phyloP scores from a whole-genome alignment of 164 flowering plant genomes.

The Piper longum region DNA sequence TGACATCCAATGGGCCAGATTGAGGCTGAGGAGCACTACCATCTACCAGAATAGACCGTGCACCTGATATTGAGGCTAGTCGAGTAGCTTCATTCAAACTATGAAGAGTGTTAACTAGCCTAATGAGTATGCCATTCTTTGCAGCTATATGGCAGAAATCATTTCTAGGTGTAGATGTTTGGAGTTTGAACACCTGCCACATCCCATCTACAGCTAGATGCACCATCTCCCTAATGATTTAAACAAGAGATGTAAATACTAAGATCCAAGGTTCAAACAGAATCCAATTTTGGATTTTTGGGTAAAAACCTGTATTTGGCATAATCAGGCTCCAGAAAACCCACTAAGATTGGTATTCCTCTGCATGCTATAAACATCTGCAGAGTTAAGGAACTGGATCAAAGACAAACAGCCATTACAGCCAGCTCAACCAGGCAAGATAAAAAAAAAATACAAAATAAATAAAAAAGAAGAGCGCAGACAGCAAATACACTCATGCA shows the following conservation, averaged over 20 bases:
- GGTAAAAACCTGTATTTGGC: slow-evolving; percentile 75
- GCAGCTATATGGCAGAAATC: slow-evolving; percentile 98
- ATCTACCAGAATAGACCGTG: slow-evolving; percentile 40
- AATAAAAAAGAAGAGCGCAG: background rate
- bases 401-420: slow-evolving; percentile 8
- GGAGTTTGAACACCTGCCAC: slow-evolving; percentile 99
- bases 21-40: slow-evolving; percentile 42
- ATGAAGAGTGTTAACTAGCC: slow-evolving; percentile 91
- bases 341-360: slow-evolving; percentile 91
- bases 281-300: background rate
- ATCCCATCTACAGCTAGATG: slow-evolving; percentile 98
- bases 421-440: background rate
- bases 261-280: background rate
- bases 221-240: slow-evolving; percentile 81
- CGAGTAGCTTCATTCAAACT: slow-evolving; percentile 97
- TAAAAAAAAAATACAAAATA: background rate
- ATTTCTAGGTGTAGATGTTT: slow-evolving; percentile 77
- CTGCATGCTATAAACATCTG: slow-evolving; percentile 98
- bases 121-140: slow-evolving; percentile 77
- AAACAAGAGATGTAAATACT: background rate
- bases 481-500: slow-evolving; percentile 10
- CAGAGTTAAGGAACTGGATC: slow-evolving; percentile 75
- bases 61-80: slow-evolving; percentile 59
- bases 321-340: slow-evolving; percentile 95
- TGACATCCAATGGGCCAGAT: slow-evolving; percentile 64